Conservation (phyloP, 768 basidiomycete genomes). For the Gyrodon lividus region DNA sequence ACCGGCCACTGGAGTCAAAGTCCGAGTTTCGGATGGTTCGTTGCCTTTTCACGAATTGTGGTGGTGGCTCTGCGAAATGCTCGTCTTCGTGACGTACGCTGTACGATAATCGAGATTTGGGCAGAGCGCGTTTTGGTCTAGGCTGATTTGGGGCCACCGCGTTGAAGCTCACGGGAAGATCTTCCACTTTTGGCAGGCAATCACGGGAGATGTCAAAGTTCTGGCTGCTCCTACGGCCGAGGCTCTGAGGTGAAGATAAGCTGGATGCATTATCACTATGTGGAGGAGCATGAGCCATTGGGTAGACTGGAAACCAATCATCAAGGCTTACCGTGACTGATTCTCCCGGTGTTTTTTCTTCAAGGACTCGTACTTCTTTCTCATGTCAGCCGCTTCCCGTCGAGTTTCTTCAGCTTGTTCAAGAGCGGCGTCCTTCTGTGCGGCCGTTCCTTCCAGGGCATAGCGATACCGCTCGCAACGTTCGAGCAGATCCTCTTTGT, state of each 20-base stretch:
- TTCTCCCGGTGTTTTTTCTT: conserved; percentile 25
- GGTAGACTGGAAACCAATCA: background rate
- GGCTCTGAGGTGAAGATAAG: conserved; percentile 1
- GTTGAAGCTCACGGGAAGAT: conserved; percentile 14
- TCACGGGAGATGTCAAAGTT: conserved; percentile 11
- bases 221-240: conserved; percentile 9
- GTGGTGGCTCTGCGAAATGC: background rate
- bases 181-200: conserved; percentile 23
- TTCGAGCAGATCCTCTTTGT: conserved; percentile 43
- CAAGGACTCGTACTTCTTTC: conserved; percentile 31
- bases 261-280: conserved; percentile 8
- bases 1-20: conserved; percentile 10
- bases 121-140: conserved; percentile 30
- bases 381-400: conserved; percentile 40
- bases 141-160: conserved; percentile 2
- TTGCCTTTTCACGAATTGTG: conserved; percentile 22
- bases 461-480: conserved; percentile 43
- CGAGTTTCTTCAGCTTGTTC: conserved; percentile 35
- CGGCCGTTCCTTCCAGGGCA: conserved; percentile 32
- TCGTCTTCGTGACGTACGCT: conserved; percentile 6
- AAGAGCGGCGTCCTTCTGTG: conserved; percentile 29
- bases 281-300: background rate
- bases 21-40: conserved; percentile 23
- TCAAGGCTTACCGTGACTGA: conserved; percentile 13
- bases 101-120: conserved; percentile 18